These are phyloP conservation scores for Allantophomopsis cytisporea DNA, from an alignment of 2,329 filamentous ascomycete genomes.

Conservation along the genomic window DNA sequence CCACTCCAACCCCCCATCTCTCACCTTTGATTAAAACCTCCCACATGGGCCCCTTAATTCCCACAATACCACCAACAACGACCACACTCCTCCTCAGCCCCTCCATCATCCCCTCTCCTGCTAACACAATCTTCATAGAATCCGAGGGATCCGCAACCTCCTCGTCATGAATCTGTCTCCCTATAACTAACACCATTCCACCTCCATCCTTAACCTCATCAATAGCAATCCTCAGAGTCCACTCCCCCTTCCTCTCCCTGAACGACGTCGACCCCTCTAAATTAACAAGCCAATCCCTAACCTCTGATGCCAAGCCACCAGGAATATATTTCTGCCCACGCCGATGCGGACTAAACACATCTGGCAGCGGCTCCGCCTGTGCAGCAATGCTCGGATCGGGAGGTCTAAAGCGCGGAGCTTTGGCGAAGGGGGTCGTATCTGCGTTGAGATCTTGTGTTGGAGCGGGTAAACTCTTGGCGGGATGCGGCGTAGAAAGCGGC, in stretches of 20 bases:
- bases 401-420: conserved; percentile 18
- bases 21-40: conserved; percentile 15
- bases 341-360: conserved; percentile 37
- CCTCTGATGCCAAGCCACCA: conserved; percentile 31
- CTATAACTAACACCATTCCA: conserved; percentile 16
- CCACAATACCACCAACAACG: conserved; percentile 13
- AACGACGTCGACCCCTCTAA: conserved; percentile 8
- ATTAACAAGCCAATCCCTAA: conserved; percentile 36
- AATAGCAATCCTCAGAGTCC: conserved; percentile 15
- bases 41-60: conserved; percentile 19
- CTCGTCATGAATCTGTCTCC: conserved; percentile 8
- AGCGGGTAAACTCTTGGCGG: conserved; percentile 1
- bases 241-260: conserved; percentile 6
- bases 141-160: conserved; percentile 7
- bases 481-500: conserved; percentile 6
- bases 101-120: conserved; percentile 13
- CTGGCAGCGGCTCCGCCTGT: conserved; percentile 25
- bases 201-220: conserved; percentile 12
- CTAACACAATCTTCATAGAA: conserved; percentile 14
- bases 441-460: conserved; percentile 6
- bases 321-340: conserved; percentile 32
- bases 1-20: conserved; percentile 20
- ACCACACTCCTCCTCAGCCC: conserved; percentile 13
- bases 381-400: conserved; percentile 3
- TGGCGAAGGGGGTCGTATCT: conserved; percentile 11